These are phyloP conservation scores for Russula abietina DNA, from an alignment of 768 basidiomycete genomes.

Conservation along the genomic window DNA sequence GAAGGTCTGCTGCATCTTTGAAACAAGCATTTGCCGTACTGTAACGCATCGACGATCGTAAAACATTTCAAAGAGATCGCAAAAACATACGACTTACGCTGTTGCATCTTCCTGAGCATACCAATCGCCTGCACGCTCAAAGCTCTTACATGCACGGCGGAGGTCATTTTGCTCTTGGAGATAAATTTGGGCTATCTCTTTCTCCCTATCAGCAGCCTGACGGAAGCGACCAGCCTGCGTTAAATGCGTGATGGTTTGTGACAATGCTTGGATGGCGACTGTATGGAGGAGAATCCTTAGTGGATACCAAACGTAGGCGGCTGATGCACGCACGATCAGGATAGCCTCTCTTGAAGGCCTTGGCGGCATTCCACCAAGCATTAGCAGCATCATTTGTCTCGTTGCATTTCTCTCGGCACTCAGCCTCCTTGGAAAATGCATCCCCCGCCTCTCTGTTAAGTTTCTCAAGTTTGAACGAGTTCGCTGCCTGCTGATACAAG, in stretches of 20 bases:
- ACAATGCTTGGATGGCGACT: slow-evolving; percentile 89
- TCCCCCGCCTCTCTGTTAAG: slow-evolving; percentile 88
- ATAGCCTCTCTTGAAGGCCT: slow-evolving; percentile 86
- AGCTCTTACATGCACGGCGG: slow-evolving; percentile 84
- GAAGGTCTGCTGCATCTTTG: slow-evolving; percentile 94
- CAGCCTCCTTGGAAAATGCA: slow-evolving; percentile 88
- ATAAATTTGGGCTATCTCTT: slow-evolving; percentile 92
- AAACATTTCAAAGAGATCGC: background rate
- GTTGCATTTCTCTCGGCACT: slow-evolving; percentile 83
- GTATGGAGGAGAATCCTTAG: slow-evolving; percentile 4
- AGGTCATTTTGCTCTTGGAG: slow-evolving; percentile 78
- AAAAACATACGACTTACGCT: slow-evolving; percentile 55
- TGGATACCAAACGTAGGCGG: background rate
- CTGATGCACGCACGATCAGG: slow-evolving; percentile 59
- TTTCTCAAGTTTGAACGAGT: slow-evolving; percentile 89
- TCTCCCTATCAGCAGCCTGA: slow-evolving; percentile 96
- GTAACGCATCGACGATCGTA: slow-evolving; percentile 17
- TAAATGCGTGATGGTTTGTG: slow-evolving; percentile 77
- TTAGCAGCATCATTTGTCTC: slow-evolving; percentile 94
- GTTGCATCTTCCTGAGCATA: slow-evolving; percentile 96
- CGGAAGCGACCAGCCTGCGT: slow-evolving; percentile 85
- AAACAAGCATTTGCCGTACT: slow-evolving; percentile 95
- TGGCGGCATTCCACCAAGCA: slow-evolving; percentile 98
- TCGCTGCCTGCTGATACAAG: slow-evolving; percentile 90
- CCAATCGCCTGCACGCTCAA: slow-evolving; percentile 90